Evolutionary conservation across 164 flowering plant genomes (phyloP).

Genomic region (Annona cherimola): DNA sequence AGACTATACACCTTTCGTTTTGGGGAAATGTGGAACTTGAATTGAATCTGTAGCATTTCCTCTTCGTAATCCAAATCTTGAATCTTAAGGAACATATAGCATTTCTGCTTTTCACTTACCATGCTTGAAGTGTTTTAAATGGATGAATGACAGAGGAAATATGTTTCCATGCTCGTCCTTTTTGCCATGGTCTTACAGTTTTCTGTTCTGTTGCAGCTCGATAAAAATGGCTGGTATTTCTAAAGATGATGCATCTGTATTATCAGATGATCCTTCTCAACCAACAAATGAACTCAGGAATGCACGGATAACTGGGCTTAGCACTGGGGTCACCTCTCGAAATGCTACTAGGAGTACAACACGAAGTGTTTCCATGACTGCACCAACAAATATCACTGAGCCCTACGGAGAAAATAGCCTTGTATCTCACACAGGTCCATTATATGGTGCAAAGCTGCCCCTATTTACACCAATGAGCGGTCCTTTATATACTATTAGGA

Average conservation of each 20-base stretch:
- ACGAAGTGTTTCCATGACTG: constrained; percentile 33
- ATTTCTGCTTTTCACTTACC: no score
- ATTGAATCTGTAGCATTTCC: no score
- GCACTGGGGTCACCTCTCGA: constrained; percentile 12
- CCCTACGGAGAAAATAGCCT: constrained; percentile 26
- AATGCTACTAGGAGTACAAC: not conserved
- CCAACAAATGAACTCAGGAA: constrained; percentile 18
- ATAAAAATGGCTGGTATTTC: constrained; percentile 37
- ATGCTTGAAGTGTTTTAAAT: no score
- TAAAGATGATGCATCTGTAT: constrained; percentile 63
- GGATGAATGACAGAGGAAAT: no score
- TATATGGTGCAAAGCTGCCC: constrained; percentile 35
- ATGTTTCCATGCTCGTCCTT: not conserved
- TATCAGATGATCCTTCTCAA: constrained; percentile 26
- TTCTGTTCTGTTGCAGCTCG: constrained; percentile 11
- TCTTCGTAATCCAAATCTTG: no score
- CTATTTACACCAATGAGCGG: constrained; percentile 57
- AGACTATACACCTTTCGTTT: no score
- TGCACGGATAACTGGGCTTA: constrained; percentile 16
- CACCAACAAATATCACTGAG: constrained; percentile 45
- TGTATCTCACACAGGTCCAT: constrained; percentile 63
- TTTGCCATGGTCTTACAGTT: not conserved
- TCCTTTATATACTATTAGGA: constrained; percentile 32
- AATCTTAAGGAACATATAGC: no score
- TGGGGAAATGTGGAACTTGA: no score